phyloP scores from a whole-genome alignment of 805 yeast species.

The Candida insectalens region DNA sequence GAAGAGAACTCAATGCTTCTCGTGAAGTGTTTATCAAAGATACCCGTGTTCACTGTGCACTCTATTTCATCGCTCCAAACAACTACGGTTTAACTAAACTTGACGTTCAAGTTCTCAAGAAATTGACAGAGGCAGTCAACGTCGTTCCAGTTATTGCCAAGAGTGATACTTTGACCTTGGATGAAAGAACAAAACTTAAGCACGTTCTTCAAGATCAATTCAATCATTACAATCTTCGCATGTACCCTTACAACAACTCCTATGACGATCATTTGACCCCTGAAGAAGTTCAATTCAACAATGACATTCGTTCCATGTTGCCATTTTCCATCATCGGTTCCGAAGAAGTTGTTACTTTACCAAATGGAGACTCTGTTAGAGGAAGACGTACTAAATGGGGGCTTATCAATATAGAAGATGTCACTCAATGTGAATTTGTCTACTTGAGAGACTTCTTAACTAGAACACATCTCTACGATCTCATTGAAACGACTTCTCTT shows the following conservation, averaged over 20 bases:
- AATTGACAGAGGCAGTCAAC: constrained; percentile 81
- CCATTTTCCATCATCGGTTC: constrained; percentile 96
- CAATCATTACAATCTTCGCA: constrained; percentile 55
- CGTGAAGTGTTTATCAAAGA: constrained; percentile 78
- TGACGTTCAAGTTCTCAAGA: constrained; percentile 75
- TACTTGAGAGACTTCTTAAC: constrained; percentile 90
- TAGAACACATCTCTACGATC: constrained; percentile 90
- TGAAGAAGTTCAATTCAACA: constrained; percentile 65
- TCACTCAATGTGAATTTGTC: constrained; percentile 90
- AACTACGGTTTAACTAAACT: constrained; percentile 76
- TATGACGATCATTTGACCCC: constrained; percentile 36
- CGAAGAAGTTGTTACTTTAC: constrained; percentile 55
- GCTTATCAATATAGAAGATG: constrained; percentile 85
- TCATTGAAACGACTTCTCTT: constrained; percentile 83
- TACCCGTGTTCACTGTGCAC: constrained; percentile 86
- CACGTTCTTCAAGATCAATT: constrained; percentile 70
- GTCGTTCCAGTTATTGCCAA: constrained; percentile 95
- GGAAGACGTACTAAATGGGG: constrained; percentile 96
- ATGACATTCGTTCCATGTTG: constrained; percentile 63
- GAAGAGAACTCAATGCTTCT: constrained; percentile 91
- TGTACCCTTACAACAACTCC: constrained; percentile 68
- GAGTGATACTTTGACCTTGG: constrained; percentile 79
- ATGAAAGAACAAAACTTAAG: constrained; percentile 76
- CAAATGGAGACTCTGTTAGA: constrained; percentile 72
- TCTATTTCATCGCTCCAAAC: constrained; percentile 86